Percentiles rank a stretch among this genome's conserved stretches.
These are phyloP conservation scores for Pichia inconspicua DNA, from an alignment of 1,139 yeast genomes.

Conservation along the genomic window DNA sequence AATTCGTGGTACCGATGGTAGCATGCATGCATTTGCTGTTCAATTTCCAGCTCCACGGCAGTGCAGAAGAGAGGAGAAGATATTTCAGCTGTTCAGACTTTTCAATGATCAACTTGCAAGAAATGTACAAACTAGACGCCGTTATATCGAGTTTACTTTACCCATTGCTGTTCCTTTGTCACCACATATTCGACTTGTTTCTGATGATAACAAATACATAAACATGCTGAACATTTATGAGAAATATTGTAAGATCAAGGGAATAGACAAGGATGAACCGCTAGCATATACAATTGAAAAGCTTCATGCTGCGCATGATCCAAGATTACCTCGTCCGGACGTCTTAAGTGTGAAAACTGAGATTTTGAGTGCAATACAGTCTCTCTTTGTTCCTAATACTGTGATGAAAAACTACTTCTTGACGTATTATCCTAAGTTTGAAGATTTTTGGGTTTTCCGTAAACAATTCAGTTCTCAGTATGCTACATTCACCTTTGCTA, in stretches of 20 bases:
- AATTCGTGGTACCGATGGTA: slow-evolving; percentile 91
- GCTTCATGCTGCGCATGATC: slow-evolving; percentile 87
- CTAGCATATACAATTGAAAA: slow-evolving; percentile 80
- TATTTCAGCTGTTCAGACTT: slow-evolving; percentile 83
- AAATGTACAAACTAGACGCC: slow-evolving; percentile 80
- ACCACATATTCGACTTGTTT: slow-evolving; percentile 87
- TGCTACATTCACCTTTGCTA: slow-evolving; percentile 89
- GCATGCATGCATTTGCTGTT: slow-evolving; percentile 85
- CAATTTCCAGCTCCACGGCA: slow-evolving; percentile 98
- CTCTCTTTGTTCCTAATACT: slow-evolving; percentile 78
- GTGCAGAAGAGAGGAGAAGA: slow-evolving; percentile 91
- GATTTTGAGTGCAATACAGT: slow-evolving; percentile 81
- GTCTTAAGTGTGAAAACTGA: slow-evolving; percentile 83
- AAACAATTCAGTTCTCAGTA: slow-evolving; percentile 93
- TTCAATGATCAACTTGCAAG: slow-evolving; percentile 74
- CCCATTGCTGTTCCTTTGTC: slow-evolving; percentile 93
- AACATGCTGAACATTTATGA: slow-evolving; percentile 87
- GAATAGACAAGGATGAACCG: slow-evolving; percentile 82
- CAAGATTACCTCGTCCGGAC: slow-evolving; percentile 88
- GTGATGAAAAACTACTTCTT: slow-evolving; percentile 65
- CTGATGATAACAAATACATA: slow-evolving; percentile 69
- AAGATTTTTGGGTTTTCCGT: slow-evolving; percentile 95
- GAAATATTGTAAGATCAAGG: slow-evolving; percentile 67
- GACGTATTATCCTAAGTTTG: slow-evolving; percentile 65
- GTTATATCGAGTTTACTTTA: slow-evolving; percentile 77